Conservation (phyloP, 2,329 filamentous ascomycete genomes). For the Didymella exigua region DNA sequence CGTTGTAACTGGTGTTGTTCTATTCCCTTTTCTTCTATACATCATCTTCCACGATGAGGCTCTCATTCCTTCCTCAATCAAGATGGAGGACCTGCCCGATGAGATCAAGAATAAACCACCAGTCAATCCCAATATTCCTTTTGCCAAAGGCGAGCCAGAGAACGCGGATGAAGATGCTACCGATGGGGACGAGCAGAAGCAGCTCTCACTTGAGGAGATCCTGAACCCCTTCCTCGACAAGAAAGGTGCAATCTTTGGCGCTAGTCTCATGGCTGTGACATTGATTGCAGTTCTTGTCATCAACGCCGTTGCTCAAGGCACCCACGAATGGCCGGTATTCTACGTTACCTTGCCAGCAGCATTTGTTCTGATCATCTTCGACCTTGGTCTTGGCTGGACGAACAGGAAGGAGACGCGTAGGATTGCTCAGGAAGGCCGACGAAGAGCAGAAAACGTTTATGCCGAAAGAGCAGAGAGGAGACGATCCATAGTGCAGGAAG, state of each 20-base stretch:
- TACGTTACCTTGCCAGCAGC: slow-evolving; percentile 74
- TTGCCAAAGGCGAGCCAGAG: slow-evolving; percentile 62
- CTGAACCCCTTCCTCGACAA: slow-evolving; percentile 77
- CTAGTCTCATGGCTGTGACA: slow-evolving; percentile 68
- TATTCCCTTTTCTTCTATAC: slow-evolving; percentile 74
- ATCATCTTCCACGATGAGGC: slow-evolving; percentile 68
- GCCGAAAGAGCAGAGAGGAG: slow-evolving; percentile 40
- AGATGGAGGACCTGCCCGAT: slow-evolving; percentile 70
- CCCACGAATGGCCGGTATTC: slow-evolving; percentile 63
- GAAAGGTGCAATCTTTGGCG: slow-evolving; percentile 67
- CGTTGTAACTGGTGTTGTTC: slow-evolving; percentile 67
- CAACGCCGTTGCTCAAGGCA: slow-evolving; percentile 64
- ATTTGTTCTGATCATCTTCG: slow-evolving; percentile 71
- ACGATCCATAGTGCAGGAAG: slow-evolving; percentile 21
- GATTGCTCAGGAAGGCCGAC: slow-evolving; percentile 63
- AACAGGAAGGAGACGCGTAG: slow-evolving; percentile 66
- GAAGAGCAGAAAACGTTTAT: slow-evolving; percentile 54
- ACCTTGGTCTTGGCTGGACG: slow-evolving; percentile 67
- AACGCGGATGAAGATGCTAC: slow-evolving; percentile 55
- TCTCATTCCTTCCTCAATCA: slow-evolving; percentile 69
- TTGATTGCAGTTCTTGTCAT: slow-evolving; percentile 69
- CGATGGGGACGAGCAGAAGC: slow-evolving; percentile 58
- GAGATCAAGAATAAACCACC: slow-evolving; percentile 62
- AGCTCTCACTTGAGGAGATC: slow-evolving; percentile 71
- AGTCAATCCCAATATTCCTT: slow-evolving; percentile 74